Conservation (phyloP, 306 rosid genomes). For the Vachellia collinsii region DNA sequence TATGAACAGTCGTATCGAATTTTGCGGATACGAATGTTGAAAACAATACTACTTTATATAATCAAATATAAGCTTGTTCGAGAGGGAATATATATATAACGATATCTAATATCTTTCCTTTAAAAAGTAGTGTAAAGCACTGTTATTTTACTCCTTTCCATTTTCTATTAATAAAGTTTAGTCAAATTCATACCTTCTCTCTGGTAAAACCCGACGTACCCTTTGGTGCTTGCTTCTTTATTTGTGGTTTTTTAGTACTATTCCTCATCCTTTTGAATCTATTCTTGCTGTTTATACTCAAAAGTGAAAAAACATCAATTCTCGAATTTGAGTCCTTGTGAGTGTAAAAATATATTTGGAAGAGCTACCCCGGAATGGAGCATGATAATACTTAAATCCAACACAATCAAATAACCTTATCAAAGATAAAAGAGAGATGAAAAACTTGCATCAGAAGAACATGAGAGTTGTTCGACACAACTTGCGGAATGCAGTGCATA, state of each 20-base stretch:
- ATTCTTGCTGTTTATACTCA: slow-evolving; percentile 46
- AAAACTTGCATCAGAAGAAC: not conserved
- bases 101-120: slow-evolving; percentile 55
- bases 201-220: slow-evolving; percentile 30
- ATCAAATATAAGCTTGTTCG: slow-evolving; percentile 44
- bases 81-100: slow-evolving; percentile 54
- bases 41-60: slow-evolving; percentile 46
- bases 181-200: slow-evolving; percentile 37
- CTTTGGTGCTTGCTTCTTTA: slow-evolving; percentile 5
- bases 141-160: slow-evolving; percentile 42
- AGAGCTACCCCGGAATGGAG: too few relatives aligned
- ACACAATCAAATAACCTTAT: too few relatives aligned
- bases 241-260: not conserved
- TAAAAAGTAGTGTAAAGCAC: slow-evolving; percentile 40
- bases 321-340: too few relatives aligned
- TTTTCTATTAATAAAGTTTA: slow-evolving; percentile 39
- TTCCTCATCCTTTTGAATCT: slow-evolving; percentile 56
- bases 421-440: too few relatives aligned
- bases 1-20: slow-evolving; percentile 57
- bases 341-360: too few relatives aligned
- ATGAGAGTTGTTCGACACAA: slow-evolving; percentile 25
- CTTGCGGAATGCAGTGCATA: slow-evolving; percentile 9
- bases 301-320: too few relatives aligned
- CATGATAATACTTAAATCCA: too few relatives aligned
- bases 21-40: slow-evolving; percentile 75